These are phyloP conservation scores for Cicer yamashitae DNA, from an alignment of 306 rosid genomes.

Conservation along the genomic window DNA sequence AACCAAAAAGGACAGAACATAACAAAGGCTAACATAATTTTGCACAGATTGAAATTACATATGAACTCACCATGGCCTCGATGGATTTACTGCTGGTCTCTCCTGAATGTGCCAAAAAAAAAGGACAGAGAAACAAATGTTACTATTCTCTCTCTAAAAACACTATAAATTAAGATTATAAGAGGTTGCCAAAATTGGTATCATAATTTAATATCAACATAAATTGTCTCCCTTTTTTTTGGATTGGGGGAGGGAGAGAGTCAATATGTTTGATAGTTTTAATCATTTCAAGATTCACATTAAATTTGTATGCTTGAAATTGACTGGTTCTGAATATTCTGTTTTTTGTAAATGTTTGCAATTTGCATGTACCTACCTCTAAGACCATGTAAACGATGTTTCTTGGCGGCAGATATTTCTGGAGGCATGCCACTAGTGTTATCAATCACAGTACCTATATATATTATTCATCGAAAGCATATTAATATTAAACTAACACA, in stretches of 20 bases:
- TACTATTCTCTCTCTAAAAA: constrained; percentile 1
- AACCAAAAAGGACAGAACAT: neutral
- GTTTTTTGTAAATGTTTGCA: neutral
- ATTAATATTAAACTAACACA: too few relatives aligned
- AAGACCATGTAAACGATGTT: constrained; percentile 61
- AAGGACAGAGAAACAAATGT: neutral
- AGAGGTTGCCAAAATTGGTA: neutral
- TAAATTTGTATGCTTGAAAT: neutral
- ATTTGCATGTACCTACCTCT: constrained; percentile 64
- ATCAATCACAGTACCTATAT: constrained; percentile 56
- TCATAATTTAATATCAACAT: neutral
- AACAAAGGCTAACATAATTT: neutral
- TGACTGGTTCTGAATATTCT: neutral
- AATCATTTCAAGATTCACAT: constrained; percentile 17
- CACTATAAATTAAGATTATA: neutral
- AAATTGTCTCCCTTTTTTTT: too few relatives aligned
- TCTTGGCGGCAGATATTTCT: constrained; percentile 56
- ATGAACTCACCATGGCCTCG: constrained; percentile 80
- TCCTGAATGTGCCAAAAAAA: constrained; percentile 56
- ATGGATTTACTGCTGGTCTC: constrained; percentile 73
- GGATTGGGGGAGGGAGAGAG: neutral
- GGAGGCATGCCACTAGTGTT: constrained; percentile 50
- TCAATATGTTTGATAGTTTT: neutral
- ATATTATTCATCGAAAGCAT: too few relatives aligned
- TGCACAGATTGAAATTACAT: neutral